These are phyloP conservation scores for Diatrype stigma DNA, from an alignment of 2,329 filamentous ascomycete species.

Conservation along the genomic window DNA sequence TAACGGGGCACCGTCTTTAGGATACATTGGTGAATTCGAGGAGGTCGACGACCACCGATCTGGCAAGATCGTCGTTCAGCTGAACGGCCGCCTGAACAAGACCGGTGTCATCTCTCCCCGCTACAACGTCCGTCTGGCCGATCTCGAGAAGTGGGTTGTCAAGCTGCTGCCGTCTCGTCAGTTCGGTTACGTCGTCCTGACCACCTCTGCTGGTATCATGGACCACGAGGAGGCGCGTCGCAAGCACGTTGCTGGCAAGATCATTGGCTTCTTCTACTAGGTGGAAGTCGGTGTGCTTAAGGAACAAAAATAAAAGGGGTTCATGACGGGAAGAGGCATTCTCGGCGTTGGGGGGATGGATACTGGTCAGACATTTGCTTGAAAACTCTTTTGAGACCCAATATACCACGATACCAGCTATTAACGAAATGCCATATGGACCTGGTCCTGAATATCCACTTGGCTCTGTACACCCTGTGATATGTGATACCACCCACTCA, in stretches of 20 bases:
- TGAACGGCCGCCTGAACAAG: constrained; percentile 99
- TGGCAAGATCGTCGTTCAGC: constrained; percentile 99
- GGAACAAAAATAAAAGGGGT: constrained; percentile 5
- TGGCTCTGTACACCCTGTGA: background rate
- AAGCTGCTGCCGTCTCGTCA: constrained; percentile 99
- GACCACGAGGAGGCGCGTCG: constrained; percentile 99
- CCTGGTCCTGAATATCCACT: constrained; percentile 5
- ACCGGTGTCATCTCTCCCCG: constrained; percentile 98
- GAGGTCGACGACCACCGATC: constrained; percentile 99
- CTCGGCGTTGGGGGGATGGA: constrained; percentile 27
- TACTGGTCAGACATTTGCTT: constrained; percentile 18
- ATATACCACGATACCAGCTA: constrained; percentile 23
- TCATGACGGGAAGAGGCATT: constrained; percentile 23
- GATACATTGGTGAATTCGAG: constrained; percentile 99
- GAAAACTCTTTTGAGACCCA: constrained; percentile 17
- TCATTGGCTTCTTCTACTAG: constrained; percentile 99
- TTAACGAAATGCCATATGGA: constrained; percentile 21
- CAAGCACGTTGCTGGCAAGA: constrained; percentile 99
- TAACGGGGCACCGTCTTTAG: constrained; percentile 54
- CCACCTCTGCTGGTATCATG: constrained; percentile 99
- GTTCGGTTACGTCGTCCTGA: constrained; percentile 99
- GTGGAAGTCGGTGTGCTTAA: constrained; percentile 12
- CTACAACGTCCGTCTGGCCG: constrained; percentile 97
- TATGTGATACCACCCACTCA: no score
- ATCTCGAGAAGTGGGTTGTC: constrained; percentile 99